Percentiles rank a stretch among this genome's conserved stretches.
These are phyloP conservation scores for Pleurotus salmoneostramineus DNA, from an alignment of 768 basidiomycete species.

Conservation along the genomic window DNA sequence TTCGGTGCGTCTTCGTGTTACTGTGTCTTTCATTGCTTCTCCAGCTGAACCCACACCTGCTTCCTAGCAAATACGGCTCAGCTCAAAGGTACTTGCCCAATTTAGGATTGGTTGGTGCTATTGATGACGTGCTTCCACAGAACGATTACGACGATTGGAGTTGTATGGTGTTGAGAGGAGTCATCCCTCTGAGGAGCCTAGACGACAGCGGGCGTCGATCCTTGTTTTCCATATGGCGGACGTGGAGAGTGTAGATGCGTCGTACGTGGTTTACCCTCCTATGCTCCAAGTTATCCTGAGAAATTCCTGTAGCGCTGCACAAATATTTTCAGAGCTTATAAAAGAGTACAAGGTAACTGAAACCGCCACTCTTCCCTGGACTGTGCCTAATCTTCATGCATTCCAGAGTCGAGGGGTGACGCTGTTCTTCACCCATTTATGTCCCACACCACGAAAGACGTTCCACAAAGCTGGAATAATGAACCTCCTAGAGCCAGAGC, in stretches of 20 bases:
- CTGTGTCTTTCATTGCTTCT: neutral
- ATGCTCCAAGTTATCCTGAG: no score
- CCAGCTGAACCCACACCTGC: neutral
- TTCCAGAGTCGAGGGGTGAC: conserved; percentile 50
- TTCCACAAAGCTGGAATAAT: conserved; percentile 51
- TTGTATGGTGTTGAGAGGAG: conserved; percentile 75
- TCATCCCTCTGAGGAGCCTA: conserved; percentile 89
- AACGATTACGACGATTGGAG: conserved; percentile 80
- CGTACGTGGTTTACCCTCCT: no score
- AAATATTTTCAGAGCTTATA: conserved; percentile 77
- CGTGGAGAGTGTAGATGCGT: conserved; percentile 87
- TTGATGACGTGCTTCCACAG: conserved; percentile 28
- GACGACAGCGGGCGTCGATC: conserved; percentile 66
- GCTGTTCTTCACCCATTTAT: conserved; percentile 49
- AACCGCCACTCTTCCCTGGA: conserved; percentile 8
- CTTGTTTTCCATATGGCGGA: conserved; percentile 94
- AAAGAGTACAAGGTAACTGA: conserved; percentile 83
- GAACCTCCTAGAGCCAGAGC: conserved; percentile 41
- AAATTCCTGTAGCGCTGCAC: no score
- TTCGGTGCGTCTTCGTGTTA: conserved; percentile 60
- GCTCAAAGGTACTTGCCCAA: conserved; percentile 61
- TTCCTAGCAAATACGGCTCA: conserved; percentile 86
- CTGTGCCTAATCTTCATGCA: neutral
- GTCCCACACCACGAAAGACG: conserved; percentile 30
- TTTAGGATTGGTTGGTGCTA: neutral